Conservation (phyloP, 768 basidiomycete genomes). For the Suillus ampliporus region DNA sequence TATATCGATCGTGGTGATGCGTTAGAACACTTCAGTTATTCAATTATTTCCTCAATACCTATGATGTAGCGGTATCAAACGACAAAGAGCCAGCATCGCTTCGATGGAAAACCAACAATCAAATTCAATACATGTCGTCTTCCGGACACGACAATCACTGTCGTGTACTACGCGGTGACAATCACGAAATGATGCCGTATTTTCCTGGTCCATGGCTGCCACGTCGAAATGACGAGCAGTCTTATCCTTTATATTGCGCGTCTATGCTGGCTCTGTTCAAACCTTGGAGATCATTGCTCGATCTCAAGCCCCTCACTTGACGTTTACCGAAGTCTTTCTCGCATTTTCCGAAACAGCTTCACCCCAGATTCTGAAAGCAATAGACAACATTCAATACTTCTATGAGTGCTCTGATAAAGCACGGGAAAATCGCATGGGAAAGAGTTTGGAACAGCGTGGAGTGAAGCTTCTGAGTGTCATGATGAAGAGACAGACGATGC, state of each 20-base stretch:
- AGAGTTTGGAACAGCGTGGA: too few relatives aligned
- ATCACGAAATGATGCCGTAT: neutral
- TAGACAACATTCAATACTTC: constrained; percentile 41
- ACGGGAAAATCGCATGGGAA: neutral
- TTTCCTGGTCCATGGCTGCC: constrained; percentile 9
- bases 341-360: constrained; percentile 17
- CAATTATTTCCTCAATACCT: too few relatives aligned
- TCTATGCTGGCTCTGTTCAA: constrained; percentile 1
- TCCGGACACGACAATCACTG: too few relatives aligned
- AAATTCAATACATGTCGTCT: too few relatives aligned
- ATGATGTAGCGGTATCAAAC: too few relatives aligned
- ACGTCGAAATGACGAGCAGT: neutral
- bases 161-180: too few relatives aligned
- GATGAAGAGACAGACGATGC: too few relatives aligned
- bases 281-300: constrained; percentile 6
- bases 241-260: neutral
- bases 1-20: too few relatives aligned
- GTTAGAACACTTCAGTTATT: too few relatives aligned
- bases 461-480: too few relatives aligned
- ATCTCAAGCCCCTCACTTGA: constrained; percentile 23
- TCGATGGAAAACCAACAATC: too few relatives aligned
- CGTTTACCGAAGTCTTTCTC: constrained; percentile 27
- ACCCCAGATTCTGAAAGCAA: neutral
- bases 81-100: too few relatives aligned
- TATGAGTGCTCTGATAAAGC: constrained; percentile 26